phyloP scores from a whole-genome alignment of 169 alveolate species.

The Perkinsus olseni region DNA sequence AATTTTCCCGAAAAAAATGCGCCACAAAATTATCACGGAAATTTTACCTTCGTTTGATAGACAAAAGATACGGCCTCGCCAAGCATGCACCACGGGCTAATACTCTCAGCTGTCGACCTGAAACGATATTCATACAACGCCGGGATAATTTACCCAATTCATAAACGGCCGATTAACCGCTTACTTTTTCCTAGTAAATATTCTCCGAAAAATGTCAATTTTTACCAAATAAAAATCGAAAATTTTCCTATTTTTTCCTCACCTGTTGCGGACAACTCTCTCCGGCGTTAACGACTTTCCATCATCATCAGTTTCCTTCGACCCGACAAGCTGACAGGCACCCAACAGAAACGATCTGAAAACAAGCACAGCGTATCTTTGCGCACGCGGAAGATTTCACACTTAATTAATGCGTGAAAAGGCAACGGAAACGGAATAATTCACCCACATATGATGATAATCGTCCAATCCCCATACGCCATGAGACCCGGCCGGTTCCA shows the following conservation, averaged over 20 bases:
- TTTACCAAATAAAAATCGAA: neutral
- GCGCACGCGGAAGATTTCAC: neutral
- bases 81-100: neutral
- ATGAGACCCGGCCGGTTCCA: conserved; percentile 99
- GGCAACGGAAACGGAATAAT: neutral
- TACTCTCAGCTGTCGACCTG: neutral
- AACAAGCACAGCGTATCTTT: neutral
- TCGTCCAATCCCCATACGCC: conserved; percentile 99
- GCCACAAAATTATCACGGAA: neutral
- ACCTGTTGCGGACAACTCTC: neutral
- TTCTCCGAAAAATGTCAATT: neutral
- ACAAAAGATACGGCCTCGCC: neutral
- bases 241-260: neutral
- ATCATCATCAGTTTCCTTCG: neutral
- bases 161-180: too few species aligned
- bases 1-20: neutral
- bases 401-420: too few species aligned
- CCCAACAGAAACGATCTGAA: neutral
- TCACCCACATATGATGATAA: conserved; percentile 65
- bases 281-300: neutral
- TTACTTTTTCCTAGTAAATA: too few species aligned
- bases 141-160: neutral
- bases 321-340: neutral
- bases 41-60: neutral
- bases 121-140: neutral